A percentile compares a stretch with the other conserved stretches of the same genome.
These are phyloP conservation scores for Phylloporus sp. DNA, from an alignment of 768 basidiomycete species.

Conservation along the genomic window DNA sequence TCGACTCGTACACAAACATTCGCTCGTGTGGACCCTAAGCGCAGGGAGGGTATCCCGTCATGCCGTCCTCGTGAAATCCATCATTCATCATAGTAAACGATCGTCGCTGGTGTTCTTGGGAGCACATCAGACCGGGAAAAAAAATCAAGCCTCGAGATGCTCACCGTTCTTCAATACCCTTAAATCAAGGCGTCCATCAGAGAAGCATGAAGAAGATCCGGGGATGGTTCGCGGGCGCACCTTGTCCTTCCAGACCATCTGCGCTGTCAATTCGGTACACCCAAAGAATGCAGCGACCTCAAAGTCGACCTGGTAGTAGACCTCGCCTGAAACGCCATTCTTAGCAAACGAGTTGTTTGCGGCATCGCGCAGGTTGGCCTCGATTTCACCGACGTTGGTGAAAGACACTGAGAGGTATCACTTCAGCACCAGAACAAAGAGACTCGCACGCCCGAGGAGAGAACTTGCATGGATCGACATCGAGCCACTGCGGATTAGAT, in stretches of 20 bases:
- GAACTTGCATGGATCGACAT: constrained; percentile 6
- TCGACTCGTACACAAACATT: too few species aligned
- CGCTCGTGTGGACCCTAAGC: too few species aligned
- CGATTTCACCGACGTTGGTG: not conserved
- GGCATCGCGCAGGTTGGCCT: not conserved
- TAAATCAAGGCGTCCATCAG: not conserved
- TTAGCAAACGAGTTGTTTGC: not conserved
- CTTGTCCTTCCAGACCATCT: constrained; percentile 1
- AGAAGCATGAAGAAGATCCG: not conserved
- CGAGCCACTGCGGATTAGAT: constrained; percentile 1
- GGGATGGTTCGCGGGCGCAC: not conserved
- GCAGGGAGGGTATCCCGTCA: not conserved
- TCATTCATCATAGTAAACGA: not conserved
- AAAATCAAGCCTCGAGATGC: not conserved
- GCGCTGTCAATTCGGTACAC: not conserved
- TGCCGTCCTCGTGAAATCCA: not conserved
- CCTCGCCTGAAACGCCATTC: not conserved
- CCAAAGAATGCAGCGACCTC: constrained; percentile 3
- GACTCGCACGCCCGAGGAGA: not conserved
- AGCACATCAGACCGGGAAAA: not conserved
- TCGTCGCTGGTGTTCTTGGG: not conserved
- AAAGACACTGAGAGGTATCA: not conserved
- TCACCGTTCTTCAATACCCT: constrained; percentile 1
- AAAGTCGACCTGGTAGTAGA: not conserved
- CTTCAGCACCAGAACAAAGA: not conserved